Percentiles rank a stretch among this genome's conserved stretches.
Evolutionary conservation across 805 yeast genomes (phyloP).

Genomic region (Cyberlindnera mississippiensis): DNA sequence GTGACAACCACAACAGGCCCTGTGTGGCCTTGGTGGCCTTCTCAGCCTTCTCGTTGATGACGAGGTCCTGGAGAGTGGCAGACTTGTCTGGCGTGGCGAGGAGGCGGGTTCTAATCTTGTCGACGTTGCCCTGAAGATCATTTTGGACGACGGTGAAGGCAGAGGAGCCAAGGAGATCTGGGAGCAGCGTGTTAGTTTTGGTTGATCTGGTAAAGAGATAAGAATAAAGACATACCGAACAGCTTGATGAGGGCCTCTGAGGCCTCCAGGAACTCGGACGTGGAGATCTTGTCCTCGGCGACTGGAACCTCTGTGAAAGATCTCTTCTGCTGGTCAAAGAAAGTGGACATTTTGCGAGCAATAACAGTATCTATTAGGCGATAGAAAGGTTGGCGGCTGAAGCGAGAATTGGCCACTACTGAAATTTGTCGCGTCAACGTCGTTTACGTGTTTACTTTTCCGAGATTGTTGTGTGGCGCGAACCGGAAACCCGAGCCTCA

Average conservation of each 20-base stretch:
- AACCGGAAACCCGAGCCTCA: not conserved
- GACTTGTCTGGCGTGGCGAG: slow-evolving; percentile 60
- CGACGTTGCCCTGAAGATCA: slow-evolving; percentile 85
- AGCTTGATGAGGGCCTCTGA: slow-evolving; percentile 78
- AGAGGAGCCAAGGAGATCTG: slow-evolving; percentile 72
- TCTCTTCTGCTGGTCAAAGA: slow-evolving; percentile 73
- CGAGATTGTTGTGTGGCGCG: not conserved
- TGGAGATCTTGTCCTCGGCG: slow-evolving; percentile 57
- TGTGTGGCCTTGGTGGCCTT: slow-evolving; percentile 77
- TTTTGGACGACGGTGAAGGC: slow-evolving; percentile 83
- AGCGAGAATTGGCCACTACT: not conserved
- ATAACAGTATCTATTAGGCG: no score
- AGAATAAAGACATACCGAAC: slow-evolving; percentile 48
- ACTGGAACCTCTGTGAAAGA: slow-evolving; percentile 76
- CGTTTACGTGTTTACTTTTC: slow-evolving; percentile 1
- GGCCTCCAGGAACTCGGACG: slow-evolving; percentile 77
- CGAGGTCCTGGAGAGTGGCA: slow-evolving; percentile 72
- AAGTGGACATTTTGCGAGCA: slow-evolving; percentile 65
- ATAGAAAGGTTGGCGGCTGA: not conserved
- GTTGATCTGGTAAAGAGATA: not conserved
- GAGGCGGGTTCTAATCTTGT: slow-evolving; percentile 64
- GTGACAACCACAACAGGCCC: slow-evolving; percentile 80
- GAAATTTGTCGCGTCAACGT: slow-evolving; percentile 6
- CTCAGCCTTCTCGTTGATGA: slow-evolving; percentile 64
- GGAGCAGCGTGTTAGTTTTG: slow-evolving; percentile 3